Percentiles rank a stretch among this genome's conserved stretches.
phyloP scores from a whole-genome alignment of 1,139 yeast species.

The Nematodospora anomalae region DNA sequence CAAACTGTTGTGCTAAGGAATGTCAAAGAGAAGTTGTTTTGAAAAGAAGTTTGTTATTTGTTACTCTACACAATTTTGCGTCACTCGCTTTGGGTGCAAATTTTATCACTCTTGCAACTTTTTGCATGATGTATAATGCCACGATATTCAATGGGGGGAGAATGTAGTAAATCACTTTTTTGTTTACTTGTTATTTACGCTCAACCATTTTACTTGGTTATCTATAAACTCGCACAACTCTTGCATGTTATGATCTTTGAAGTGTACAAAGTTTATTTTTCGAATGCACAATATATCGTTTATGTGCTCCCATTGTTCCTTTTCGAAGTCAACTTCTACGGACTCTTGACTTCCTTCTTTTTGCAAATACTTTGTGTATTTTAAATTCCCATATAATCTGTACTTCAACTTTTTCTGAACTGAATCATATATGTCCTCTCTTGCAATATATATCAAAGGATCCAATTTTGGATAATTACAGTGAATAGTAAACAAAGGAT shows the following conservation, averaged over 20 bases:
- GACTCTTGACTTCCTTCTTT: constrained; percentile 13
- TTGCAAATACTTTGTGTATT: constrained; percentile 16
- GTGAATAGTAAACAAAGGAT: constrained; percentile 35
- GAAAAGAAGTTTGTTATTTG: too few relatives aligned
- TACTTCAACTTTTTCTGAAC: constrained; percentile 27
- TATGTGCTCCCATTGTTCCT: constrained; percentile 36
- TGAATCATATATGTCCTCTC: constrained; percentile 30
- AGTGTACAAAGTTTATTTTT: constrained; percentile 28
- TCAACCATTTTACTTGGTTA: constrained; percentile 33
- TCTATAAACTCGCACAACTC: constrained; percentile 28
- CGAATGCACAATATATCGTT: constrained; percentile 29
- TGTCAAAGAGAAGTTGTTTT: too few relatives aligned
- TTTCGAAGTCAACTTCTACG: constrained; percentile 30
- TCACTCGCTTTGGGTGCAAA: too few relatives aligned
- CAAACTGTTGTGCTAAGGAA: too few relatives aligned
- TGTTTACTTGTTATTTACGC: constrained; percentile 1
- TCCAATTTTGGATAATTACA: constrained; percentile 43
- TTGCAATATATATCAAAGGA: constrained; percentile 24
- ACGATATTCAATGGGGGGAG: too few relatives aligned
- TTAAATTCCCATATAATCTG: constrained; percentile 31
- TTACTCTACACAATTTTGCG: too few relatives aligned
- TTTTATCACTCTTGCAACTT: too few relatives aligned
- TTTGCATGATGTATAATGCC: too few relatives aligned
- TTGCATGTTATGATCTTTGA: constrained; percentile 21
- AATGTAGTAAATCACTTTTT: too few relatives aligned